These are phyloP conservation scores for Prunus mira DNA, from an alignment of 306 rosid species.

Conservation along the genomic window DNA sequence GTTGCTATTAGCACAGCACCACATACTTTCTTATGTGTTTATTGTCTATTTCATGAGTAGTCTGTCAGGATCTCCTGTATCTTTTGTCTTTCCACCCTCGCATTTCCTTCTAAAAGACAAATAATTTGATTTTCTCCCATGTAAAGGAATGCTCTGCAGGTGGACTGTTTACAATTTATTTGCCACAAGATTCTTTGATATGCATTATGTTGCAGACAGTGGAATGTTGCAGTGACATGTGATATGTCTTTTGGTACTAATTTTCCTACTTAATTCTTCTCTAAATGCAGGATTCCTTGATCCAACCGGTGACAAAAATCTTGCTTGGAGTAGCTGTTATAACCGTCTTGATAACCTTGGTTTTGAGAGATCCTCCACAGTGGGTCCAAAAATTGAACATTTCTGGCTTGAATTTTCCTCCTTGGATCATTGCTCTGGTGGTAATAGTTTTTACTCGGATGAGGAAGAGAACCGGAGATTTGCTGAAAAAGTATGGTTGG, in stretches of 20 bases:
- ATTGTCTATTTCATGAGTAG: background rate
- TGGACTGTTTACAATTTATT: background rate
- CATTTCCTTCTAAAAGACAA: background rate
- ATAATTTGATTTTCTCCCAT: too few species aligned
- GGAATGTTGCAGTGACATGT: background rate
- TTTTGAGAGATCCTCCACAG: slow-evolving; percentile 51
- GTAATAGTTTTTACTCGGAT: slow-evolving; percentile 80
- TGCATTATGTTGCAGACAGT: background rate
- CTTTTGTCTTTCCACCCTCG: background rate
- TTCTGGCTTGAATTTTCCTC: slow-evolving; percentile 64
- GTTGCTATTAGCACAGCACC: background rate
- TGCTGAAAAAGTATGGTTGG: slow-evolving; percentile 58
- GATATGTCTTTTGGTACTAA: background rate
- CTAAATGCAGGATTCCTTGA: slow-evolving; percentile 63
- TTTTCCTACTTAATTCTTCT: background rate
- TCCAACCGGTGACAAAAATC: slow-evolving; percentile 76
- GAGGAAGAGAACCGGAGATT: slow-evolving; percentile 76
- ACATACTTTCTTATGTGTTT: background rate
- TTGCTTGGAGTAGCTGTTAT: slow-evolving; percentile 62
- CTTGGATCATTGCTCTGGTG: slow-evolving; percentile 85
- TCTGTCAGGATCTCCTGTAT: background rate
- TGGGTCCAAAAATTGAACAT: slow-evolving; percentile 63
- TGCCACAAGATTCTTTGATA: background rate
- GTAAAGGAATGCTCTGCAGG: background rate
- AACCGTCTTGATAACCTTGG: slow-evolving; percentile 56